Evolutionary conservation across 2,329 filamentous ascomycete genomes (phyloP).

Genomic region (Aspergillus niger): DNA sequence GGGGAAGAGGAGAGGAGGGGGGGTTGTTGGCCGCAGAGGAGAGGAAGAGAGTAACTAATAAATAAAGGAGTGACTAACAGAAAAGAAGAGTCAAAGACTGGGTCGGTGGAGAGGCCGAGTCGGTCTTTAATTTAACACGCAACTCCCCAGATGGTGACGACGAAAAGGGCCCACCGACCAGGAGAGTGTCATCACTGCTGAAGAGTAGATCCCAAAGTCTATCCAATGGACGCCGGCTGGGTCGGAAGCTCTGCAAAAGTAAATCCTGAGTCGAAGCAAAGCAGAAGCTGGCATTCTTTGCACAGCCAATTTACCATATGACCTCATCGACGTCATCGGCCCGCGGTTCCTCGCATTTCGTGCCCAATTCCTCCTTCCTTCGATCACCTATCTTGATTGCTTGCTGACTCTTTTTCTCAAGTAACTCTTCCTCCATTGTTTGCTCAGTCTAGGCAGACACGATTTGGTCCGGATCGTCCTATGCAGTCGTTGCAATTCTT

Average conservation of each 20-base stretch:
- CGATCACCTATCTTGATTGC: too few species aligned
- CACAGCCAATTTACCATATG: background rate
- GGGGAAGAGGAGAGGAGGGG: background rate
- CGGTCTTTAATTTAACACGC: background rate
- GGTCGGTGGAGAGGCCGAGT: background rate
- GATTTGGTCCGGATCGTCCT: too few species aligned
- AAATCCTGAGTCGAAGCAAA: too few species aligned
- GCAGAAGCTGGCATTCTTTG: too few species aligned
- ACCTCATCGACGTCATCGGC: conserved; percentile 13
- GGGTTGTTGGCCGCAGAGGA: background rate
- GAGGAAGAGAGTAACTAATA: background rate
- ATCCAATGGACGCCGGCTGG: background rate
- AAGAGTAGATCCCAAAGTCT: background rate
- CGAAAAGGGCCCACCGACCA: background rate
- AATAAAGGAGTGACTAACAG: background rate
- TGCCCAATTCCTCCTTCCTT: background rate
- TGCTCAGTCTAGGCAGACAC: too few species aligned
- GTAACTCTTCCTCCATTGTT: too few species aligned
- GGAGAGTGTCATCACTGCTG: background rate
- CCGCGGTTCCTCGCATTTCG: too few species aligned
- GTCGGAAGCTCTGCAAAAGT: background rate
- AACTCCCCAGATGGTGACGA: conserved; percentile 1
- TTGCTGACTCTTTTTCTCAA: too few species aligned
- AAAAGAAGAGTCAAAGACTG: background rate
- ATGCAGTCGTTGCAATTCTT: too few species aligned